phyloP scores from a whole-genome alignment of 1,139 yeast species.

The Sugiyamaella novakii region DNA sequence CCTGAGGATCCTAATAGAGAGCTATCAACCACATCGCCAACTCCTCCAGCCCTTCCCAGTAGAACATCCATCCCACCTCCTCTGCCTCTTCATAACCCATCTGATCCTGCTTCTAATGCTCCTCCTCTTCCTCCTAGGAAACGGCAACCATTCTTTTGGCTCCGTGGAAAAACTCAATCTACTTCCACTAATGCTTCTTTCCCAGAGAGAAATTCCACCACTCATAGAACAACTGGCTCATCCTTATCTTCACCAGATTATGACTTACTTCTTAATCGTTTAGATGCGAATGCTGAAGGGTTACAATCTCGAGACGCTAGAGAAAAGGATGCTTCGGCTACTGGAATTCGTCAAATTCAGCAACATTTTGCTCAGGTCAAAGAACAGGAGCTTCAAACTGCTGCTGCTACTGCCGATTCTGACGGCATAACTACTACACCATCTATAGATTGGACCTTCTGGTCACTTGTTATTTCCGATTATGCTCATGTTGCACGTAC shows the following conservation, averaged over 20 bases:
- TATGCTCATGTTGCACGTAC: conserved; percentile 66
- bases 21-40: not conserved
- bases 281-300: conserved; percentile 52
- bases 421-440: conserved; percentile 34
- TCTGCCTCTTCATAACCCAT: not conserved
- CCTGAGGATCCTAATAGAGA: conserved; percentile 4
- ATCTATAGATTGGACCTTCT: conserved; percentile 77
- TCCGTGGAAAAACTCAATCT: conserved; percentile 31
- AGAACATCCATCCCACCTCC: conserved; percentile 10
- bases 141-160: conserved; percentile 42
- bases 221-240: conserved; percentile 6
- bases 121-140: conserved; percentile 41
- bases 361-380: conserved; percentile 56
- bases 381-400: conserved; percentile 38
- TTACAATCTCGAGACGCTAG: conserved; percentile 40
- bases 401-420: conserved; percentile 11
- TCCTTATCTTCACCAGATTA: conserved; percentile 40
- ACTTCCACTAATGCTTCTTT: conserved; percentile 31
- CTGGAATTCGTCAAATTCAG: conserved; percentile 64
- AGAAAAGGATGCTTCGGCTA: conserved; percentile 53
- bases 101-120: conserved; percentile 13
- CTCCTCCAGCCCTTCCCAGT: conserved; percentile 9
- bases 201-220: conserved; percentile 8
- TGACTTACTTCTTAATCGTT: conserved; percentile 52
- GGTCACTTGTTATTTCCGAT: conserved; percentile 79